Evolutionary conservation across 2,329 filamentous ascomycete genomes (phyloP), one percentile per base, ranked within the genome.

Genomic region (Coniochaeta hoffmannii): DNA sequence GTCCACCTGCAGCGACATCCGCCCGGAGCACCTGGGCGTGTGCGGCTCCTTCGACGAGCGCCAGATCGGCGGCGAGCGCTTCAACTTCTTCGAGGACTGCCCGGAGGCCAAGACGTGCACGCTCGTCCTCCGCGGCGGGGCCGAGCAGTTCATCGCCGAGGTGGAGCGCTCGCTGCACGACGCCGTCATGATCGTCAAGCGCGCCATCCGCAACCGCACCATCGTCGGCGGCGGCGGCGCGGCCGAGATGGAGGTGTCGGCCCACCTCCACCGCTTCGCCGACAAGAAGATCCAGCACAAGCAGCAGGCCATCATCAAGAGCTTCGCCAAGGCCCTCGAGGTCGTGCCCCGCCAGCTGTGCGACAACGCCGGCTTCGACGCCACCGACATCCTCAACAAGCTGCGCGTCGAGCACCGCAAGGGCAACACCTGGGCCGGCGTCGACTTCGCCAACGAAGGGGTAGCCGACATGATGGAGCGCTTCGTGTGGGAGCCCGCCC

Each of bases 171-270:
- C 90, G 69, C 82, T 99, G 62, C 94, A 99, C 79, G 94, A 99
- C 68, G 94, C 94, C 64, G 97, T 99, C 74, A 99, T 99, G 94
- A 96, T 99, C 67, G 94, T 99, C 69, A 97, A 97, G 84, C 91
- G 95, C 59, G 90, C 94, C 28, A 90, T 97, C 73, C 90, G 90
- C 77, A 96, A 97, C 79, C 87, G 87, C 68, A 89, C 84, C 69
- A 96, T 99, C 62, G 94, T 99, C 26, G 94, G 92, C 49, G 94
- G 94, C 65, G 94, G 94, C 65, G 94, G 94, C 69, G 93, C 94
- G 17, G 86, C 81, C 65, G 94, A 99, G 79, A 97, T 99, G 93
- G 94, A 97, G 72, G 74, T 97, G 53, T 97, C 92, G 7, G 88
- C 91, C 36, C 95, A 96, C 75, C 83, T 99, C 60, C 92, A 97